phyloP scores from a whole-genome alignment of 129 eudicot species.

The Flaveria bidentis region DNA sequence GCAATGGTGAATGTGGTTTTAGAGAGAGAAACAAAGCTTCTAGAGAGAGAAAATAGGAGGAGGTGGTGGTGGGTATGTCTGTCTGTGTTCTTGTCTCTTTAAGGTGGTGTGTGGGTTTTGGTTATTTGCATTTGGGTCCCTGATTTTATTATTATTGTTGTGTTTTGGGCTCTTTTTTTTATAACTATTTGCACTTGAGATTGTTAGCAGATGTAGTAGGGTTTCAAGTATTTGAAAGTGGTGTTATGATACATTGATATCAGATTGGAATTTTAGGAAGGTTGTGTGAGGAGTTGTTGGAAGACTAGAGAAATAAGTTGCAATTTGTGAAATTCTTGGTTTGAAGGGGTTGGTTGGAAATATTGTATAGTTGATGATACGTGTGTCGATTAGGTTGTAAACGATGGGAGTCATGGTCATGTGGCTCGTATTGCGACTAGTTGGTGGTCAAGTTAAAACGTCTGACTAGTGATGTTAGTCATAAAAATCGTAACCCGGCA shows the following conservation, averaged over 20 bases:
- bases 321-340: background rate
- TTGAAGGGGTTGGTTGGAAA: background rate
- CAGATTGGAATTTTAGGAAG: no score
- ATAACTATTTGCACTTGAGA: background rate
- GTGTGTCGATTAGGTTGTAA: background rate
- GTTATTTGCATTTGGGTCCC: constrained; percentile 13
- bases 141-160: background rate
- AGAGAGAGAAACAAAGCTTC: constrained; percentile 33
- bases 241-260: no score
- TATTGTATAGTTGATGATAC: background rate
- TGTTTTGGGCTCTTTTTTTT: background rate
- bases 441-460: background rate
- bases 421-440: background rate
- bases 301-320: background rate
- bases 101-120: constrained; percentile 29
- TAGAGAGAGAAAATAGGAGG: constrained; percentile 32
- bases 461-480: background rate
- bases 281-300: no score
- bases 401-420: background rate
- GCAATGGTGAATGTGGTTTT: constrained; percentile 17
- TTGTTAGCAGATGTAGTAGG: no score
- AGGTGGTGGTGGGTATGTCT: constrained; percentile 23
- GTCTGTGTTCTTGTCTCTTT: constrained; percentile 29
- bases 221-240: no score
- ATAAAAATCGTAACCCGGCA: background rate